Evolutionary conservation across 495 filamentous ascomycete genomes (phyloP).

Genomic region (Neohortaea acidophila): DNA sequence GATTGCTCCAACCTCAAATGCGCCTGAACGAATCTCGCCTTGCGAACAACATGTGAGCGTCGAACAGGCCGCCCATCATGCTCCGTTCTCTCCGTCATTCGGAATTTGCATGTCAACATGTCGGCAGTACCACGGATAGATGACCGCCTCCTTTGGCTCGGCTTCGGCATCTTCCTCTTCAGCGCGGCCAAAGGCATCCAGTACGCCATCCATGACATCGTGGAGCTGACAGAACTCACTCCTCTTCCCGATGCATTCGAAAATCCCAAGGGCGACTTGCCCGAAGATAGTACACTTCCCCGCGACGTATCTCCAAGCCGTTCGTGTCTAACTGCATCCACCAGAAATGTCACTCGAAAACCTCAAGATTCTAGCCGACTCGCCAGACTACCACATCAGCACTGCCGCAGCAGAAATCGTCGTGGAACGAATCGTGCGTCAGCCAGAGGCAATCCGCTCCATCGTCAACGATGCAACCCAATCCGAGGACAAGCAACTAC

Average conservation of each 20-base stretch:
- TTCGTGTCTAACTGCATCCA: background rate
- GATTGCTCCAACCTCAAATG: no score
- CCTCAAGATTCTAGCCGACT: constrained; percentile 22
- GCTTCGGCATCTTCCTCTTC: constrained; percentile 24
- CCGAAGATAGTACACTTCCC: constrained; percentile 6
- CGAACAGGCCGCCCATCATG: no score
- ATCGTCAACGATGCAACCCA: constrained; percentile 6
- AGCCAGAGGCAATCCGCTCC: background rate
- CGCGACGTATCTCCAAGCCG: background rate
- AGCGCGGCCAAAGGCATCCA: constrained; percentile 17
- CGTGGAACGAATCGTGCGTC: constrained; percentile 17
- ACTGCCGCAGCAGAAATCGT: constrained; percentile 21
- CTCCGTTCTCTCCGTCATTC: no score
- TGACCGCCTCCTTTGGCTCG: constrained; percentile 28
- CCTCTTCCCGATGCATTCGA: background rate
- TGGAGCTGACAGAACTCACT: constrained; percentile 16
- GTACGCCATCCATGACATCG: constrained; percentile 17
- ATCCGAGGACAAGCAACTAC: background rate
- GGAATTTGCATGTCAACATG: no score
- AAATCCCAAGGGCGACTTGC: background rate
- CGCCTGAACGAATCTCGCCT: no score
- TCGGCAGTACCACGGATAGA: constrained; percentile 18
- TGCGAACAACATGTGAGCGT: no score
- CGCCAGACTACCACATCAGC: constrained; percentile 22
- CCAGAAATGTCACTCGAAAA: constrained; percentile 20